These are phyloP conservation scores for Boletus speciosus DNA, from an alignment of 768 basidiomycete genomes.

Conservation along the genomic window DNA sequence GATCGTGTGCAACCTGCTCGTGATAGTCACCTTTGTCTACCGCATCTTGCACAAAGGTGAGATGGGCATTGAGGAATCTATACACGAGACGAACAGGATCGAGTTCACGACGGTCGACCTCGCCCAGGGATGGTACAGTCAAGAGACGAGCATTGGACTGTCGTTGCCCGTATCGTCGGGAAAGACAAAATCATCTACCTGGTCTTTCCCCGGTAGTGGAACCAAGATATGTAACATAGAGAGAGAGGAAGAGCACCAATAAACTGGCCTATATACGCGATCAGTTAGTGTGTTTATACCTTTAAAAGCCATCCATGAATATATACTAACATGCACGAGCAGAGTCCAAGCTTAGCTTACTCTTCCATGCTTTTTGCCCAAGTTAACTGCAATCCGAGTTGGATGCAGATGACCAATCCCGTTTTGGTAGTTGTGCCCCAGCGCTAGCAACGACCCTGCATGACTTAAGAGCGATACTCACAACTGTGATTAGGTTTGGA, in stretches of 20 bases:
- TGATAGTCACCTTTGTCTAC: constrained; percentile 18
- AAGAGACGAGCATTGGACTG: constrained; percentile 8
- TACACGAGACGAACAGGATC: neutral
- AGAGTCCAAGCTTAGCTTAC: too few species aligned
- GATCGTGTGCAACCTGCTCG: constrained; percentile 22
- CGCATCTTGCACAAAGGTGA: neutral
- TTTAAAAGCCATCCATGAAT: too few species aligned
- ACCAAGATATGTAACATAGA: neutral
- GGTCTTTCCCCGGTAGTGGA: constrained; percentile 7
- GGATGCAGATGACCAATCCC: too few species aligned
- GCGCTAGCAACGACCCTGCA: too few species aligned
- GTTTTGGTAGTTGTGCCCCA: too few species aligned
- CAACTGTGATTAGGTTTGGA: too few species aligned
- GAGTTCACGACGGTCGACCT: constrained; percentile 14
- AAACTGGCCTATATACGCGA: neutral
- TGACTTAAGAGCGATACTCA: too few species aligned
- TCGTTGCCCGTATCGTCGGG: neutral
- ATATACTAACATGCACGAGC: too few species aligned
- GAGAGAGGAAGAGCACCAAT: neutral
- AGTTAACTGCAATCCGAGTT: too few species aligned
- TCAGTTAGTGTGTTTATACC: too few species aligned
- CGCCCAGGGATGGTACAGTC: neutral
- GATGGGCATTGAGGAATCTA: neutral
- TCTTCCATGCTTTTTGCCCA: too few species aligned
- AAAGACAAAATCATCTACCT: constrained; percentile 1